Evolutionary conservation across 805 yeast genomes (phyloP).

Genomic region (Candida maesae): DNA sequence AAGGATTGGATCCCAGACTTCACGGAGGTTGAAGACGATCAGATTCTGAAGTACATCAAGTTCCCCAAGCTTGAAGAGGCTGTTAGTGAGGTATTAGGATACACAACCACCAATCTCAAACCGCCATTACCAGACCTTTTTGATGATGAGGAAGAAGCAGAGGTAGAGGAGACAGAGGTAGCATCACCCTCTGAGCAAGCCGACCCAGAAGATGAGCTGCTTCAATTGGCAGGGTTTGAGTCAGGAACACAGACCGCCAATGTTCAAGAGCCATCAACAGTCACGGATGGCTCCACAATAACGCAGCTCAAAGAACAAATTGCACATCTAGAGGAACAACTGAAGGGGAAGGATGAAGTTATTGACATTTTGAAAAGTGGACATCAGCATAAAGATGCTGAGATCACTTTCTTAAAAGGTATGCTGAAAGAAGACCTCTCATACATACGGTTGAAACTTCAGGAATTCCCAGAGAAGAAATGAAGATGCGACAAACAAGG

Average conservation of each 20-base stretch:
- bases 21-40: slow-evolving; percentile 7
- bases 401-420: slow-evolving; percentile 20
- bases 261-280: too few relatives aligned
- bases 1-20: slow-evolving; percentile 27
- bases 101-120: slow-evolving; percentile 6
- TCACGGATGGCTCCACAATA: neutral
- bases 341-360: slow-evolving; percentile 3
- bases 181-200: slow-evolving; percentile 1
- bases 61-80: slow-evolving; percentile 19
- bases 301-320: slow-evolving; percentile 1
- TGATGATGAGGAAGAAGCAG: slow-evolving; percentile 8
- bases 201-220: slow-evolving; percentile 19
- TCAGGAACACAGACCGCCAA: too few relatives aligned
- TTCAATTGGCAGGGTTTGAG: slow-evolving; percentile 22
- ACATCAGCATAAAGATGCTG: slow-evolving; percentile 17
- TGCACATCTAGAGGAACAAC: slow-evolving; percentile 9
- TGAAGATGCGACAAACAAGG: neutral
- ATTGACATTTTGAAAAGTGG: slow-evolving; percentile 9
- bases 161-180: slow-evolving; percentile 1
- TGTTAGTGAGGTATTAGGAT: slow-evolving; percentile 13
- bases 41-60: slow-evolving; percentile 13
- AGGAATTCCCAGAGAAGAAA: slow-evolving; percentile 7
- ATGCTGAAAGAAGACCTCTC: slow-evolving; percentile 26
- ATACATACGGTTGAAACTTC: slow-evolving; percentile 21
- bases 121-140: slow-evolving; percentile 8